These are phyloP conservation scores for Lablab purpureus DNA, from an alignment of 306 rosid species.

Conservation along the genomic window DNA sequence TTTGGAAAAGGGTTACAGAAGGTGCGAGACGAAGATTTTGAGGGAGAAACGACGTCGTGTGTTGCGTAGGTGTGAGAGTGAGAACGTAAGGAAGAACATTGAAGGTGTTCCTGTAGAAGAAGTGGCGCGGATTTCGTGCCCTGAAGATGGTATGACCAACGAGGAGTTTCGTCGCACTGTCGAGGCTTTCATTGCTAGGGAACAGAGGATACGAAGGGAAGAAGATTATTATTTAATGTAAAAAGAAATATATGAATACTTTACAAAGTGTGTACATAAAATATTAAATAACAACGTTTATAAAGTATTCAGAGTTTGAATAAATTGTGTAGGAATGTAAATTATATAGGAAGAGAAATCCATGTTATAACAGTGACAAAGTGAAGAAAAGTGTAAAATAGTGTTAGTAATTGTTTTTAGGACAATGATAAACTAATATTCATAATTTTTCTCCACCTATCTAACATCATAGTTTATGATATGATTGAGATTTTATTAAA, in stretches of 20 bases:
- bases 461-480: no score
- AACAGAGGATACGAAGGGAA: constrained; percentile 72
- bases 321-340: no score
- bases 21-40: constrained; percentile 59
- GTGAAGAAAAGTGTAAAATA: no score
- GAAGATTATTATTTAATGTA: constrained; percentile 49
- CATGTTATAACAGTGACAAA: no score
- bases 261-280: not conserved
- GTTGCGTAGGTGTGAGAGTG: constrained; percentile 63
- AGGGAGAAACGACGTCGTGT: constrained; percentile 44
- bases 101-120: constrained; percentile 22
- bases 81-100: constrained; percentile 45
- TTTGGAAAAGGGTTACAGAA: constrained; percentile 40
- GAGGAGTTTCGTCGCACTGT: constrained; percentile 84
- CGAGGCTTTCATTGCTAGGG: constrained; percentile 83
- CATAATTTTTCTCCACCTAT: no score
- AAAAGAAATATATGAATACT: not conserved
- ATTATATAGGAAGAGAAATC: no score
- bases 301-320: no score
- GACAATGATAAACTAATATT: no score
- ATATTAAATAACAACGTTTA: not conserved
- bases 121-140: constrained; percentile 28
- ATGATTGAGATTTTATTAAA: no score
- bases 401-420: no score
- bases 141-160: constrained; percentile 72